Conservation (phyloP, 164 flowering plant species). For the Vitis cinerea region DNA sequence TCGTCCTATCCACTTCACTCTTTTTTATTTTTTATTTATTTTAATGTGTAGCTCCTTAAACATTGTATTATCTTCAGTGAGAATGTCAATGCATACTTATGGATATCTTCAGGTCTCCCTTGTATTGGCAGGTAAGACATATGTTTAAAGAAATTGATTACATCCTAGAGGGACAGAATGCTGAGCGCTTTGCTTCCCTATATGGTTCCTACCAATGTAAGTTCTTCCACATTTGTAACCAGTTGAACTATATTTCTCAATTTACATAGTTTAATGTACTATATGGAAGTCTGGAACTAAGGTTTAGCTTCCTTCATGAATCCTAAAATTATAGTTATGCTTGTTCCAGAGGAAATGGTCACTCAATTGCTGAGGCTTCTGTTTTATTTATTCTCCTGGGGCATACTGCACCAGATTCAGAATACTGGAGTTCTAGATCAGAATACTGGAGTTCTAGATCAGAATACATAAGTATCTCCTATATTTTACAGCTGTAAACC, state of each 20-base stretch:
- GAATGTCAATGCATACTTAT: slow-evolving; percentile 24
- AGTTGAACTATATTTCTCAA: neutral
- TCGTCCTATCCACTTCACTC: neutral
- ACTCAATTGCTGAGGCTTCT: neutral
- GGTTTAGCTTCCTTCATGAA: neutral
- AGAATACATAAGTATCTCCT: too few species aligned
- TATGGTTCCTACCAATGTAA: slow-evolving; percentile 59
- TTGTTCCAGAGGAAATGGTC: neutral
- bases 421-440: too few species aligned
- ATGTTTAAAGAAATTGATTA: slow-evolving; percentile 99
- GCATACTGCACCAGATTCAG: too few species aligned
- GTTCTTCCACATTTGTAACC: slow-evolving; percentile 6
- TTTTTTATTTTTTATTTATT: neutral
- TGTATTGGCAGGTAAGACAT: slow-evolving; percentile 88
- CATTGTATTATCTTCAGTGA: neutral
- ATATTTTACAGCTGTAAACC: too few species aligned
- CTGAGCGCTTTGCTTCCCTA: slow-evolving; percentile 91
- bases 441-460: too few species aligned
- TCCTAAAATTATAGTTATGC: neutral
- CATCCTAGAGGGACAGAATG: slow-evolving; percentile 85
- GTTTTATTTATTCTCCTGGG: neutral
- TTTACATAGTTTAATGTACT: neutral
- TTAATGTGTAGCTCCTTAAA: too few species aligned
- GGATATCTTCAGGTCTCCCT: slow-evolving; percentile 28
- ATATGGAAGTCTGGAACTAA: neutral